These are phyloP conservation scores for Aspergillus calidoustus DNA, from an alignment of 2,329 filamentous ascomycete species.

Conservation along the genomic window DNA sequence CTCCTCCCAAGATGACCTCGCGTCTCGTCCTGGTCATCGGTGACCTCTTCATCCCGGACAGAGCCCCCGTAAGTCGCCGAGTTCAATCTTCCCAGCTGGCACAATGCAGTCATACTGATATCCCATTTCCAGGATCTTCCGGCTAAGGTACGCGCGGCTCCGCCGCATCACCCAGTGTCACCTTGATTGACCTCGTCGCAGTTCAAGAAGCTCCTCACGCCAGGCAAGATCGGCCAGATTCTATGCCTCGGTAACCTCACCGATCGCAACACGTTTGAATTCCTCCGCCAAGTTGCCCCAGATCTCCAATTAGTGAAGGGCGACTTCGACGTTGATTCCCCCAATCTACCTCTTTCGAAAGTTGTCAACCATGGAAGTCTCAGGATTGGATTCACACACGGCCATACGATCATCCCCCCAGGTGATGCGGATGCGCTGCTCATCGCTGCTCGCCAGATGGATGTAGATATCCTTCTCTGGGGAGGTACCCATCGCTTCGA, in stretches of 20 bases:
- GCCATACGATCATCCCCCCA: constrained; percentile 70
- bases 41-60: constrained; percentile 91
- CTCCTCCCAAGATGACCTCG: constrained; percentile 66
- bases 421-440: constrained; percentile 69
- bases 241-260: constrained; percentile 81
- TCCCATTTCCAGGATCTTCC: constrained; percentile 70
- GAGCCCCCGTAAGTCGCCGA: constrained; percentile 68
- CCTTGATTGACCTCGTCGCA: constrained; percentile 42
- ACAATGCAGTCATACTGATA: constrained; percentile 20
- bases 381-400: constrained; percentile 72
- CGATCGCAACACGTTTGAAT: constrained; percentile 79
- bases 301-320: constrained; percentile 73
- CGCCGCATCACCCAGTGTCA: constrained; percentile 8
- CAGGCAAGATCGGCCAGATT: constrained; percentile 81
- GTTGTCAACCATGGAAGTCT: constrained; percentile 72
- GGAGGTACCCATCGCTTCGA: constrained; percentile 72
- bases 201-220: constrained; percentile 85
- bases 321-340: constrained; percentile 71
- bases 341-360: constrained; percentile 67
- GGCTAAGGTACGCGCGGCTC: constrained; percentile 67
- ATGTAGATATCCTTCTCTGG: constrained; percentile 72
- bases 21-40: constrained; percentile 90
- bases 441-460: constrained; percentile 72
- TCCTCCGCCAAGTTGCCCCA: constrained; percentile 74
- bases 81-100: constrained; percentile 22